Base-by-base conservation (phyloP, 140 eudicot genomes). In the Anethum foeniculum region DNA sequence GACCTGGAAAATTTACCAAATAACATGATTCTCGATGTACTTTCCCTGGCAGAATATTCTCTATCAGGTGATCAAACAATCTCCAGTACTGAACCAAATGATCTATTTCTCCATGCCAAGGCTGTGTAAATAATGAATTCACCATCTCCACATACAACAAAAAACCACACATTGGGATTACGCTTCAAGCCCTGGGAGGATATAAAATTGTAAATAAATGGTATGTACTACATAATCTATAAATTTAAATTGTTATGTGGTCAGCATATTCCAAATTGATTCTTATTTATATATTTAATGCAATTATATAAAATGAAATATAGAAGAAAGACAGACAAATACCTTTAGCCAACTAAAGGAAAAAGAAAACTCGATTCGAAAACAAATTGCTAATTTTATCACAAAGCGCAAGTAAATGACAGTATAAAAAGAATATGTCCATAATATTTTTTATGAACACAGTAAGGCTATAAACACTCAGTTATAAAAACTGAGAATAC, bases 101-200 rank as follows among this genome's bases (percentile, higher is more conserved):
- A 92, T 91, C 97, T 89, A 85, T 95, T 95, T 87, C 99, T 95
- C 99, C 99, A 95, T 73, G 99, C 99, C 87, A 95, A 89, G 80
- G 99, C 97, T 15, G 99, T 95, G 76, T 95, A 95, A 77, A 91
- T 95, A 76, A 95, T 95, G 86, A 90, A 95, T 79, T 94, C 99
- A 80, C 99, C 99, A 82, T 94, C 99, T 62, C 99, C 99, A 54
- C 99, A 94, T 32, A 92, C 99, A 77, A 94, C 99, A 74, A 94
- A 97, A 81, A 94, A 94, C 89, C 99, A 89, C 83, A 97, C 99
- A 80, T 92, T 94, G 60, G 99, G 97, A 46, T 94, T 94, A 88
- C 92, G 99, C 91, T 89, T 94, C 83, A 94, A 89, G 88, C 89
- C 90, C 99, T 94, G 93, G 69, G 54, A 30, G 19, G 11, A 54